These are phyloP conservation scores for Scutellaria galericulata DNA, from an alignment of 257 asterid species.

Conservation along the genomic window DNA sequence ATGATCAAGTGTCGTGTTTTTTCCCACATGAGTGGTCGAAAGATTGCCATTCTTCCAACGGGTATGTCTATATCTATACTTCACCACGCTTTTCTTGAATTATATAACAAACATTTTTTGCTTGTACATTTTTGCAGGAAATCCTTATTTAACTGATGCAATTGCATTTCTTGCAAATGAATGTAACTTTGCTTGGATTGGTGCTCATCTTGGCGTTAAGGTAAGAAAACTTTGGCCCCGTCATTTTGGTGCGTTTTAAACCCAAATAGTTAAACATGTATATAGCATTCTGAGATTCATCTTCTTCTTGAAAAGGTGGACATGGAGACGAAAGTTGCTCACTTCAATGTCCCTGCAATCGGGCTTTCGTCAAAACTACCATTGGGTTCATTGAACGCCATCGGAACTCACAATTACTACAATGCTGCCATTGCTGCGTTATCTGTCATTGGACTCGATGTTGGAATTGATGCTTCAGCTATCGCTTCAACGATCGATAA, in stretches of 20 bases:
- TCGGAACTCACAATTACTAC: conserved; percentile 46
- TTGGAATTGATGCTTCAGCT: conserved; percentile 39
- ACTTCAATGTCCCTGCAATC: conserved; percentile 37
- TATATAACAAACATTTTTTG: conserved; percentile 11
- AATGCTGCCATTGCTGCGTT: conserved; percentile 50
- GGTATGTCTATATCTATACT: conserved; percentile 23
- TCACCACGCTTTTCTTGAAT: not conserved
- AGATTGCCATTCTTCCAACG: conserved; percentile 47
- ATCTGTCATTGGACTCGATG: conserved; percentile 41
- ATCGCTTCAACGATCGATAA: conserved; percentile 38
- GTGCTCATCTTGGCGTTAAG: conserved; percentile 42
- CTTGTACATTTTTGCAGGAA: conserved; percentile 32
- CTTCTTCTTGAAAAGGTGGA: conserved; percentile 33
- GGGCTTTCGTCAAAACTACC: conserved; percentile 31
- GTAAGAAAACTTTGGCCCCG: conserved; percentile 27
- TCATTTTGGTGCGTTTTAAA: no score
- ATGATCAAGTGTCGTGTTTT: conserved; percentile 43
- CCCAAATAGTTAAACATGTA: no score
- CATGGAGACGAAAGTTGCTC: conserved; percentile 41
- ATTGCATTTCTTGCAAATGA: conserved; percentile 30
- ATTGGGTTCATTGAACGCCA: conserved; percentile 41
- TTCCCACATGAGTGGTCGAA: conserved; percentile 41
- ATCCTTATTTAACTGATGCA: conserved; percentile 42
- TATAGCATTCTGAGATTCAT: not conserved
- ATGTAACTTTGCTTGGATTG: conserved; percentile 45